Base-by-base conservation (phyloP, 2,329 filamentous ascomycete species). In the Metarhizium anisopliae region DNA sequence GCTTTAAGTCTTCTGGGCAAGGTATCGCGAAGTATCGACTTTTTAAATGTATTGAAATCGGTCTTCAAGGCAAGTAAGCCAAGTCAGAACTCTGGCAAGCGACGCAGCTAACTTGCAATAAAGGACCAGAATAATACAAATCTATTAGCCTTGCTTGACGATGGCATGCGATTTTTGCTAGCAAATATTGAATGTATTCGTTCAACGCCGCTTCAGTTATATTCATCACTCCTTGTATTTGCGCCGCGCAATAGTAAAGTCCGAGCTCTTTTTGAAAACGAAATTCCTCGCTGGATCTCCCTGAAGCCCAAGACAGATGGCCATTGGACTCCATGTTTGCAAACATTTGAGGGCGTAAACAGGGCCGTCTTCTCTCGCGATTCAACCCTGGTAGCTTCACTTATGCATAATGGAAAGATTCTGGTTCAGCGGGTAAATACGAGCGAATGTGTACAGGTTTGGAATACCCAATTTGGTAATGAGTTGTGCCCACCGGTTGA, bases 1-100 rank as follows among this genome's bases (percentile, higher is more conserved):
- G 69, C 66, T 6, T 61, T 75, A 6, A 67, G 66, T 51, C 59
- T 72, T 11, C 57, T 73, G 20, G 62, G 64, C 14, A 62, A 64
- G 38, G 45, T 38, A 4, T 52, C 47, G 18, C 55, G 58, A 50
- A 52, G 43, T 7, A 25, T 45, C 13, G n/a, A 18, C 42, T 16
- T 18, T 11, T 14, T 45, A 16, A 45, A 16, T 3, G 14, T 4
- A 18, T 18, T 45, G 42, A 11, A 18, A 18, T 14, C 42, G n/a
- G 6, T 45, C 42, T 18, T 16, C 0, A 18, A 45, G 42, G 42
- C n/a, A 16, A 18, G 42, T 45, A 40, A 16, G 14, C 42, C 6
- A 7, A 45, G 7, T 18, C 0, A 7, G n/a, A 3, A 18, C n/a
- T 20, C 13, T 45, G 14, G n/a, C 14, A 1, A 20, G 11, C 7